Evolutionary conservation across 2,329 filamentous ascomycete species (phyloP), one percentile per base, ranked within the genome.

Genomic region (Neobulgaria alba): DNA sequence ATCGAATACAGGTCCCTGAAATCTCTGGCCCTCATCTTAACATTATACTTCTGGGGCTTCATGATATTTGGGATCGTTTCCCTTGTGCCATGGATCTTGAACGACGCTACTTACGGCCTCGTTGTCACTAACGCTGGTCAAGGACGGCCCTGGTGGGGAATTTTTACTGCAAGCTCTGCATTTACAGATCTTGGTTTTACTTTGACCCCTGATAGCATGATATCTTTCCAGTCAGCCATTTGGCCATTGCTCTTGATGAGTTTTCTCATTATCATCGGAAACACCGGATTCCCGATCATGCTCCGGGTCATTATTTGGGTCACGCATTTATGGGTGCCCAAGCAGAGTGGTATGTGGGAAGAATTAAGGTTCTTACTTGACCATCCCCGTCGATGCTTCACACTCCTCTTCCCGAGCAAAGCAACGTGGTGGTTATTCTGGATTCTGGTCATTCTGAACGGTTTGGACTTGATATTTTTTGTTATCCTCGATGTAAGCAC

Each of bases 181-280:
- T 95, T 98, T 63, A 95, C 90, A 63, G 90, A 98, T 65, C 66
- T 96, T n/a, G 92, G 92, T 9, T 90, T 88, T 54, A 90, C 89
- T 2, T 67, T 98, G 49, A 96, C 88, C 0, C 83, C 89, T 0
- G 85, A 96, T 63, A 95, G 88, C 52, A 95, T 98, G 88, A 73
- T 79, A 31, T 90, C 86, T 0, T 96, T 96, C 61, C 79, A 86
- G 52, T 74, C 68, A 7, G 85, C 87, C 1, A 68, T 83, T 5
- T 83, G 86, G 53, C 79, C 83, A 1, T 68, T 96, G 33, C 67
- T 95, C 16, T 59, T 92, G 32, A 77, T 88, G 63, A 78, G 79
- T 5, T 94, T 94, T 53, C 73, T 96, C 31, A 92, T 96, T 57
- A 79, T 96, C 46, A 87, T 95, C 46, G 90, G 90, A 41, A 96